Conservation (phyloP, 139 green algal genomes). For the Closterium sp. region DNA sequence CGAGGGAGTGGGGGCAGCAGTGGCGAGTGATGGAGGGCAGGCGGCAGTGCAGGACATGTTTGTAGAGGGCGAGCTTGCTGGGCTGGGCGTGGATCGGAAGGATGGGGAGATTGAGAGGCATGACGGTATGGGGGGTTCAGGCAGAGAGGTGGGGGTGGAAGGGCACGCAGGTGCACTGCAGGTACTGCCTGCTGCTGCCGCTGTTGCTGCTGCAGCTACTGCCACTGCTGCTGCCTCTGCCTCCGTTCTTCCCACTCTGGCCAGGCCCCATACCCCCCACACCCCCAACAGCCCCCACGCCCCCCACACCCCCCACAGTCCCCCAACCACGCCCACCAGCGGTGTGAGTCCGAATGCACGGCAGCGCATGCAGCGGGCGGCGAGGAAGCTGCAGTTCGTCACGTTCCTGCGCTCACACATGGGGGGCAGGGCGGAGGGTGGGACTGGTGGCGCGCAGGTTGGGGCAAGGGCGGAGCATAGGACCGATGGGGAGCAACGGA, state of each 20-base stretch:
- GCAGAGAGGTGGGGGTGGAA: not conserved
- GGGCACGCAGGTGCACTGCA: not conserved
- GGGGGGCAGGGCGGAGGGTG: not conserved
- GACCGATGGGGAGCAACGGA: not conserved
- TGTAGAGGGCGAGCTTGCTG: no score
- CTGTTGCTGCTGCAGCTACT: not conserved
- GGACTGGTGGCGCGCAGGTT: no score
- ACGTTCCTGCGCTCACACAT: not conserved
- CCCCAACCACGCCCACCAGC: not conserved
- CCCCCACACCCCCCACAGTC: not conserved
- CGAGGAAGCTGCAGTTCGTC: not conserved
- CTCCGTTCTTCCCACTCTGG: not conserved
- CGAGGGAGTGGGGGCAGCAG: no score
- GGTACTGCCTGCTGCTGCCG: not conserved
- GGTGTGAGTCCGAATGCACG: not conserved
- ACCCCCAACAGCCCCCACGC: no score
- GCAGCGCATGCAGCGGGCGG: not conserved
- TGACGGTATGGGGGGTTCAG: not conserved
- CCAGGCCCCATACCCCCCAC: not conserved
- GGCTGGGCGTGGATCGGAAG: no score
- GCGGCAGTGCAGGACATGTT: no score
- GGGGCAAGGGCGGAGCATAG: no score
- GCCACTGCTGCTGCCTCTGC: not conserved
- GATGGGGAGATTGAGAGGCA: not conserved
- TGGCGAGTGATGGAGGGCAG: no score